phyloP scores from a whole-genome alignment of 1,284 basidiomycete species.

The Vanrija humicola region DNA sequence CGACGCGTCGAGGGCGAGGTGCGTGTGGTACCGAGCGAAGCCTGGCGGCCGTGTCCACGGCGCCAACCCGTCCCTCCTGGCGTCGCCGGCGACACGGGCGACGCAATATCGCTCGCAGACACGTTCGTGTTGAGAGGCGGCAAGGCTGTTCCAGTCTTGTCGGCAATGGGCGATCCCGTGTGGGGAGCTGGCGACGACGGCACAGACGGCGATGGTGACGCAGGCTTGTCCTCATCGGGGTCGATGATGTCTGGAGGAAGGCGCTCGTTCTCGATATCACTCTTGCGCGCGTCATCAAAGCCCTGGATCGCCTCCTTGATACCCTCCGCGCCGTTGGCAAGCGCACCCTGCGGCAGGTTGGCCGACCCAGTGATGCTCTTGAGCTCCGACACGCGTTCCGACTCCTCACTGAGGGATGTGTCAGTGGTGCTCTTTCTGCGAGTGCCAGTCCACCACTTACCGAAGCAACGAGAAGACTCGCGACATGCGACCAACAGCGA shows the following conservation, averaged over 20 bases:
- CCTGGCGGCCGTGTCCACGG: conserved; percentile 73
- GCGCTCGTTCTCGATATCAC: conserved; percentile 98
- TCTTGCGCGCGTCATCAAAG: conserved; percentile 97
- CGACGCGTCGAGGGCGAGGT: conserved; percentile 90
- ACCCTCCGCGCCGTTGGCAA: conserved; percentile 87
- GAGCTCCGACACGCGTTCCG: conserved; percentile 93
- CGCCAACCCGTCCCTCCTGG: conserved; percentile 36
- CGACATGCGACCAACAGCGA: conserved; percentile 95
- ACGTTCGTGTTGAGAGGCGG: conserved; percentile 17
- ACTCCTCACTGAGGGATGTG: conserved; percentile 71
- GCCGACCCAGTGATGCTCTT: conserved; percentile 79
- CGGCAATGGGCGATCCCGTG: conserved; percentile 10
- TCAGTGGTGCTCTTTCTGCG: not conserved
- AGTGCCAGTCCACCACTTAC: conserved; percentile 52
- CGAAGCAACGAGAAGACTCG: conserved; percentile 92
- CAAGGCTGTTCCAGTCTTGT: conserved; percentile 15
- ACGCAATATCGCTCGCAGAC: conserved; percentile 37
- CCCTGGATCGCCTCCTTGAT: conserved; percentile 92
- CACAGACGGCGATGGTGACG: conserved; percentile 45
- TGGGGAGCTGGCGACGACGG: conserved; percentile 32
- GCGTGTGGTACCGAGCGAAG: conserved; percentile 92
- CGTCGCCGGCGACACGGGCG: conserved; percentile 34
- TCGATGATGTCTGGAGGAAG: conserved; percentile 93
- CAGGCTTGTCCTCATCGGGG: conserved; percentile 53
- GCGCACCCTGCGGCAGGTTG: conserved; percentile 77